Evolutionary conservation across 2,329 filamentous ascomycete genomes (phyloP).

Genomic region (Talaromyces sp.): DNA sequence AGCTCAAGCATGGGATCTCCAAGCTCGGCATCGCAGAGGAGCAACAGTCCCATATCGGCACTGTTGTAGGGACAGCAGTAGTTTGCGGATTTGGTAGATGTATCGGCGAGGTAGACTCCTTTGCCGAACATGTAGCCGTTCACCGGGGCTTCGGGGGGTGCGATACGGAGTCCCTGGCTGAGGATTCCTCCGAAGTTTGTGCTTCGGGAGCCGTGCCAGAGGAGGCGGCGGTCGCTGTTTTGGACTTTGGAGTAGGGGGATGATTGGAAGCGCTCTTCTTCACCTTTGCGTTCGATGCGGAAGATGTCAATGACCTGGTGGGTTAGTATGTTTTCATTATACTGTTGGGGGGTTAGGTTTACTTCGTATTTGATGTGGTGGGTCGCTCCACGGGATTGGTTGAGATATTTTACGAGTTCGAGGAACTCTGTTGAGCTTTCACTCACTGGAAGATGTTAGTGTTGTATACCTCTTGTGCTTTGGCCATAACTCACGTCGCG

Average conservation of each 20-base stretch:
- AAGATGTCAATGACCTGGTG: constrained; percentile 71
- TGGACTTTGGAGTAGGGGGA: constrained; percentile 56
- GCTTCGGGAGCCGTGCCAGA: constrained; percentile 84
- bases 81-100: constrained; percentile 77
- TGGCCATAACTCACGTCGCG: constrained; percentile 54
- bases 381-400: constrained; percentile 66
- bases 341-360: too few species aligned
- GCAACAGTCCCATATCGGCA: constrained; percentile 70
- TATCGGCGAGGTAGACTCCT: constrained; percentile 85
- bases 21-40: constrained; percentile 83
- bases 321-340: too few species aligned
- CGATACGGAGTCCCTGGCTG: constrained; percentile 85
- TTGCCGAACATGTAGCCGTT: constrained; percentile 89
- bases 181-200: constrained; percentile 89
- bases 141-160: constrained; percentile 74
- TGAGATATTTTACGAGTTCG: constrained; percentile 68
- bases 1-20: constrained; percentile 74
- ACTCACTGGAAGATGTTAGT: constrained; percentile 50
- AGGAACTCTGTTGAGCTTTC: constrained; percentile 63
- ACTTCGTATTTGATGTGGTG: constrained; percentile 56
- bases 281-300: constrained; percentile 75
- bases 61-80: constrained; percentile 69
- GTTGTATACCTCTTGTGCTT: too few species aligned
- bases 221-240: constrained; percentile 69
- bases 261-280: constrained; percentile 67